phyloP scores from a whole-genome alignment of 257 asterid genomes.

The Solanum dulcamara region DNA sequence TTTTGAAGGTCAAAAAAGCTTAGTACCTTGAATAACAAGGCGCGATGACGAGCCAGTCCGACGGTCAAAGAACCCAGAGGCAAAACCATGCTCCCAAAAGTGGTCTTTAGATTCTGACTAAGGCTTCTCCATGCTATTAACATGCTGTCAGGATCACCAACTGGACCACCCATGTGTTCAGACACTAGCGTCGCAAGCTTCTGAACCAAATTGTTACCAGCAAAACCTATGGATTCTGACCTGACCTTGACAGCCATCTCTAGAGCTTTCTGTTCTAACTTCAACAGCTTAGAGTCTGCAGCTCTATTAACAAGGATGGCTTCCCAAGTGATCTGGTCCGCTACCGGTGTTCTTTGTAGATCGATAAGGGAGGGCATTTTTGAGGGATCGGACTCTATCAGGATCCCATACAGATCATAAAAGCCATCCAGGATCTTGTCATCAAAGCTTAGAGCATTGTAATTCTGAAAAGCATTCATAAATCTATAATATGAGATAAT shows the following conservation, averaged over 20 bases:
- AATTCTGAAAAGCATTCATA: constrained; percentile 85
- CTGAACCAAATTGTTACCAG: constrained; percentile 35
- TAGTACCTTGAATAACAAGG: constrained; percentile 80
- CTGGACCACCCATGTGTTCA: constrained; percentile 92
- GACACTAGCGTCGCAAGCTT: constrained; percentile 73
- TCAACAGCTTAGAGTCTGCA: constrained; percentile 62
- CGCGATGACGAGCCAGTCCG: constrained; percentile 96
- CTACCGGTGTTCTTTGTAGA: constrained; percentile 70
- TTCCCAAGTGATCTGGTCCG: constrained; percentile 71
- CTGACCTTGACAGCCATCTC: constrained; percentile 47
- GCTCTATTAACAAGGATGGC: constrained; percentile 75
- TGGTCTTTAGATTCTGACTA: constrained; percentile 41
- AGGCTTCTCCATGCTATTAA: constrained; percentile 71
- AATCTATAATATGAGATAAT: constrained; percentile 69
- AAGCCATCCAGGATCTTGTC: constrained; percentile 96
- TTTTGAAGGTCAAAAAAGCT: constrained; percentile 6
- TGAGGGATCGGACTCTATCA: constrained; percentile 52
- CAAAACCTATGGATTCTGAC: constrained; percentile 27
- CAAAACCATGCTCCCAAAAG: constrained; percentile 80
- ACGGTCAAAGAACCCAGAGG: constrained; percentile 82
- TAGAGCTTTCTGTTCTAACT: constrained; percentile 64
- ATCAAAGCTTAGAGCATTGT: constrained; percentile 85
- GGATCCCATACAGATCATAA: constrained; percentile 74
- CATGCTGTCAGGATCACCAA: constrained; percentile 73
- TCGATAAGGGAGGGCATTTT: constrained; percentile 88